Evolutionary conservation across 2,329 filamentous ascomycete genomes (phyloP).

Genomic region (Nigrograna mackinnonii): DNA sequence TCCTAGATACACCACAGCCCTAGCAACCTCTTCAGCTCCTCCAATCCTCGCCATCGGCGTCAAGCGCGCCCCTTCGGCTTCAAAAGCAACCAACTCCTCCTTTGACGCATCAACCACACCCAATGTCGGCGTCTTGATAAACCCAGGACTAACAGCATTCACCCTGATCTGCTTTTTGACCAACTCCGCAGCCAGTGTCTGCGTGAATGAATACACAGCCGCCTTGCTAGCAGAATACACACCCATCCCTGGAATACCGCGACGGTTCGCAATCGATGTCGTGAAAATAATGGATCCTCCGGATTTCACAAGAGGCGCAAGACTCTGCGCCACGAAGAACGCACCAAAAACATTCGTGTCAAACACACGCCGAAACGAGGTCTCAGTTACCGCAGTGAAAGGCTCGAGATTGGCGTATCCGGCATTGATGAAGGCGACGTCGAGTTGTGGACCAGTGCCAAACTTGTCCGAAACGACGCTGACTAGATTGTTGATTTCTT

Average conservation of each 20-base stretch:
- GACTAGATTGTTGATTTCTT: constrained; percentile 1
- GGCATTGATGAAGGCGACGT: constrained; percentile 8
- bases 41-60: constrained; percentile 10
- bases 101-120: constrained; percentile 3
- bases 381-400: constrained; percentile 2
- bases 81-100: constrained; percentile 6
- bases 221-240: constrained; percentile 92
- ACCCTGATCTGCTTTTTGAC: constrained; percentile 3
- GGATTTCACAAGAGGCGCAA: constrained; percentile 6
- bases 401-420: constrained; percentile 7
- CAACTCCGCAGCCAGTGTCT: constrained; percentile 49
- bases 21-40: constrained; percentile 7
- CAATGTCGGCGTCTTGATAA: constrained; percentile 8
- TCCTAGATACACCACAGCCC: constrained; percentile 6
- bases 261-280: constrained; percentile 7
- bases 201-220: constrained; percentile 67
- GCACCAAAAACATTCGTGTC: constrained; percentile 5
- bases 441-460: constrained; percentile 3
- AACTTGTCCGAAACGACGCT: neutral
- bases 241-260: constrained; percentile 67
- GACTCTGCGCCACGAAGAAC: constrained; percentile 4
- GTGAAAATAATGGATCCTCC: constrained; percentile 8
- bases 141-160: constrained; percentile 8
- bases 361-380: constrained; percentile 2
- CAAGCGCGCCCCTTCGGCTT: neutral